These are phyloP conservation scores for Sambucus nigra DNA, from an alignment of 129 eudicot genomes.

Conservation along the genomic window DNA sequence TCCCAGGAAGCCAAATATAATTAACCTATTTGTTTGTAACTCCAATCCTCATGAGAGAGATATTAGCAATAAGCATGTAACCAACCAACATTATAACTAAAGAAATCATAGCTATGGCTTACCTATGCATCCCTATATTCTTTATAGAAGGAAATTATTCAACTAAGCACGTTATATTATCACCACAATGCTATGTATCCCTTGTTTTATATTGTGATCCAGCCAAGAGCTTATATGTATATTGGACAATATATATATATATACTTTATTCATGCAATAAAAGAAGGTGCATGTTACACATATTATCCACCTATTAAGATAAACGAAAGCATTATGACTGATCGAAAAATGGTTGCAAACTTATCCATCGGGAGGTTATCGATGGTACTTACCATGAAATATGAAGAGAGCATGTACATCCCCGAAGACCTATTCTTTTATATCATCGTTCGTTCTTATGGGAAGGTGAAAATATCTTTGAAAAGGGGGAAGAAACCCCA, in stretches of 20 bases:
- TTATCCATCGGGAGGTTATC: constrained; percentile 81
- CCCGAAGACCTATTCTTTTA: constrained; percentile 74
- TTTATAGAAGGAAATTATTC: constrained; percentile 55
- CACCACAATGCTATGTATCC: constrained; percentile 50
- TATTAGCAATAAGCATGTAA: constrained; percentile 54
- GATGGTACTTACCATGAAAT: constrained; percentile 46
- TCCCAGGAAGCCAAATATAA: too few species aligned
- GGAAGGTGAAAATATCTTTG: constrained; percentile 73
- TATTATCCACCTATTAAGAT: constrained; percentile 57
- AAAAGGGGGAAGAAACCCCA: constrained; percentile 79
- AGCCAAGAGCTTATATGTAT: constrained; percentile 51
- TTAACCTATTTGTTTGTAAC: constrained; percentile 19
- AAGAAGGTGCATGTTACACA: constrained; percentile 62
- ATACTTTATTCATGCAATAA: constrained; percentile 66
- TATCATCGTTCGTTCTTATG: constrained; percentile 62
- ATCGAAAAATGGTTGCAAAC: constrained; percentile 47
- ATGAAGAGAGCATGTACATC: constrained; percentile 74
- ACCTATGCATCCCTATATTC: constrained; percentile 43
- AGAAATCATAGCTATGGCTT: constrained; percentile 24
- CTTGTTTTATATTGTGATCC: constrained; percentile 48
- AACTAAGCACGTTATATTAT: constrained; percentile 34
- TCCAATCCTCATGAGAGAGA: constrained; percentile 73
- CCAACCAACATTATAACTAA: constrained; percentile 53
- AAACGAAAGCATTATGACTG: constrained; percentile 57
- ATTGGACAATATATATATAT: constrained; percentile 33